phyloP scores from a whole-genome alignment of 2,329 filamentous ascomycete genomes.

The Diaporthe eres region DNA sequence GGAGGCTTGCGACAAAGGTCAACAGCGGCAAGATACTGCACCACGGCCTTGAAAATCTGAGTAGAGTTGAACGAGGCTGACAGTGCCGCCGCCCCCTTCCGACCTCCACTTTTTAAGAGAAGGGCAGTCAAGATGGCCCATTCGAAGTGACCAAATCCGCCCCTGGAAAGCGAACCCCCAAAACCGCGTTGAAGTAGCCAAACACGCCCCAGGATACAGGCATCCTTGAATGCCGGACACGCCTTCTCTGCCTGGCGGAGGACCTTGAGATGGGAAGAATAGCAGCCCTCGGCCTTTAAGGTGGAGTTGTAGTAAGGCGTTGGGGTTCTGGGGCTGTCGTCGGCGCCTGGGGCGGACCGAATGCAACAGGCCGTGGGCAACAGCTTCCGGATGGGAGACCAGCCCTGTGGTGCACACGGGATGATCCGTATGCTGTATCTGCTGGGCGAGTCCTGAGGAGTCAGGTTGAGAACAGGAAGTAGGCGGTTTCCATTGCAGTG shows the following conservation, averaged over 20 bases:
- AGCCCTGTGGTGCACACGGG: constrained; percentile 76
- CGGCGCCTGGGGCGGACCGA: constrained; percentile 64
- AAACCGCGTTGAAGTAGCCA: constrained; percentile 94
- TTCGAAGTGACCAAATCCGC: constrained; percentile 95
- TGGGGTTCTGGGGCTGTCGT: constrained; percentile 55
- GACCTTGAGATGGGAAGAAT: constrained; percentile 81
- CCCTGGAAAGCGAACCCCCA: constrained; percentile 74
- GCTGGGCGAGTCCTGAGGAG: constrained; percentile 45
- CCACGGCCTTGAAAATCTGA: constrained; percentile 92
- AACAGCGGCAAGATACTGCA: constrained; percentile 86
- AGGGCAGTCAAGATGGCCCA: constrained; percentile 87
- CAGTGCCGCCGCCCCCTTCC: constrained; percentile 78
- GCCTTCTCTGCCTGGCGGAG: constrained; percentile 78
- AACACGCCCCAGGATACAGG: constrained; percentile 86
- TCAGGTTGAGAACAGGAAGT: constrained; percentile 74
- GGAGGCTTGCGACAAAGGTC: constrained; percentile 80
- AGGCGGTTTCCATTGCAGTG: constrained; percentile 81
- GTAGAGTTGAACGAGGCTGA: constrained; percentile 89
- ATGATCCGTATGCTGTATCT: constrained; percentile 79
- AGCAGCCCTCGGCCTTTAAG: constrained; percentile 81
- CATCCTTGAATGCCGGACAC: constrained; percentile 82
- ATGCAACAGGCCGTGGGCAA: constrained; percentile 79
- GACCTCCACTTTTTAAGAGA: constrained; percentile 82
- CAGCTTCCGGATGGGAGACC: constrained; percentile 82
- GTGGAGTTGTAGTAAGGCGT: constrained; percentile 94